Base-by-base conservation (phyloP, 495 filamentous ascomycete genomes). In the Tuber borchii region DNA sequence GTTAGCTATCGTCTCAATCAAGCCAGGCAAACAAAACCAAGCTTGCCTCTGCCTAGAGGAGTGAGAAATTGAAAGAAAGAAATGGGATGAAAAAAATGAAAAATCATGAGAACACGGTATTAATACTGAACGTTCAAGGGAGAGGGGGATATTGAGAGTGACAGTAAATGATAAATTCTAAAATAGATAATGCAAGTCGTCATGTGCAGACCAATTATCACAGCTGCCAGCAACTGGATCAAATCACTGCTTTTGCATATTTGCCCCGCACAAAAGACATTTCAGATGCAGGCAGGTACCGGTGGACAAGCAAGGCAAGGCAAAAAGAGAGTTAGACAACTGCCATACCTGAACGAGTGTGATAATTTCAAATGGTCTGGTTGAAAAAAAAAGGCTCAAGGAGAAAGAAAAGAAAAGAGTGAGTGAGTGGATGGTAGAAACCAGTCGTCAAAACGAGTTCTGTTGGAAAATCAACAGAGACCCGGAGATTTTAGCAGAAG, bases 31-130 rank as follows among this genome's bases (percentile, higher is more conserved):
- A 31, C 56, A 17, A n/a, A 65, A 34, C 56, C 56, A 65, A 65
- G 69, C 34, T 61, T 42, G n/a, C 34, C 34, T 37, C 34, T 37
- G 68, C 56, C 79, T 71, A 73, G 73, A 12, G 72, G 56, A 45
- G 56, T 26, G n/a, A 37, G 17, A 69, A 39, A 26, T 31, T 34
- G 39, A 20, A n/a, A 12, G 3, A 61, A 0, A 65, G n/a, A n/a
- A n/a, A n/a, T n/a, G n/a, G n/a, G n/a, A n/a, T n/a, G n/a, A n/a
- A 19, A 65, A 65, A 61, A 65, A 7, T 2, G 14, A 1, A 65
- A 34, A 65, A 34, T 34, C 26, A 19, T 16, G 56, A 65, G 26
- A 34, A 6, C 56, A 8, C 26, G 34, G 56, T 31, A 34, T 65
- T 65, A 65, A 65, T 65, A 26, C 56, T 19, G 14, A 17, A 19